Evolutionary conservation across 2,329 filamentous ascomycete genomes (phyloP).

Genomic region (Penicillium sp.): DNA sequence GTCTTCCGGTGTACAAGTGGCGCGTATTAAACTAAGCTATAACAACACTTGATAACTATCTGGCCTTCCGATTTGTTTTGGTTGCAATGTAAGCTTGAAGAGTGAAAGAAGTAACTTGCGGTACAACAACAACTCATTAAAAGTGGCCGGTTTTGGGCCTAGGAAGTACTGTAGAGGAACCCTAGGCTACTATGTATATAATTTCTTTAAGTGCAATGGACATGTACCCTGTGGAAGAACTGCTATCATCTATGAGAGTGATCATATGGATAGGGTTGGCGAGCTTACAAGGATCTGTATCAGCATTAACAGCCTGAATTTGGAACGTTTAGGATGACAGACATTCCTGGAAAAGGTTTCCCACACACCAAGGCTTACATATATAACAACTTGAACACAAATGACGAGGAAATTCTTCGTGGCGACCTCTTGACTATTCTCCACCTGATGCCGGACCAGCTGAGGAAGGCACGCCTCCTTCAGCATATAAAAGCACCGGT

Average conservation of each 20-base stretch:
- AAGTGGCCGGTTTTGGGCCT: background rate
- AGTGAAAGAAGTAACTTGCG: background rate
- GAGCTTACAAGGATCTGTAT: background rate
- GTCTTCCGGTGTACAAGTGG: background rate
- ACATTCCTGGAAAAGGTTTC: background rate
- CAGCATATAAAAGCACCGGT: background rate
- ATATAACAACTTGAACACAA: background rate
- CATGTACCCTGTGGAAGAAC: too few species aligned
- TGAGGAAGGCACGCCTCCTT: background rate
- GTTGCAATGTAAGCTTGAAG: background rate
- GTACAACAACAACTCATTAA: background rate
- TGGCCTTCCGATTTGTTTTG: background rate
- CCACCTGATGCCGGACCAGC: background rate
- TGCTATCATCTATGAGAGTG: too few species aligned
- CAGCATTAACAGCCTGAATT: background rate
- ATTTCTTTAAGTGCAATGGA: too few species aligned
- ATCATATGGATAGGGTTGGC: too few species aligned
- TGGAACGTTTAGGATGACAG: background rate
- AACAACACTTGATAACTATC: background rate
- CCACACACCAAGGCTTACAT: background rate
- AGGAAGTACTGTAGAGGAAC: too few species aligned
- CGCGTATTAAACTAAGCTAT: background rate
- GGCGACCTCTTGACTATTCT: background rate
- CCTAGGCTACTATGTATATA: too few species aligned
- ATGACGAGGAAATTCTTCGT: background rate